Percentiles rank a stretch among this genome's conserved stretches.
phyloP scores from a whole-genome alignment of 352 stramenopile genomes.

The Pythium angustatum region DNA sequence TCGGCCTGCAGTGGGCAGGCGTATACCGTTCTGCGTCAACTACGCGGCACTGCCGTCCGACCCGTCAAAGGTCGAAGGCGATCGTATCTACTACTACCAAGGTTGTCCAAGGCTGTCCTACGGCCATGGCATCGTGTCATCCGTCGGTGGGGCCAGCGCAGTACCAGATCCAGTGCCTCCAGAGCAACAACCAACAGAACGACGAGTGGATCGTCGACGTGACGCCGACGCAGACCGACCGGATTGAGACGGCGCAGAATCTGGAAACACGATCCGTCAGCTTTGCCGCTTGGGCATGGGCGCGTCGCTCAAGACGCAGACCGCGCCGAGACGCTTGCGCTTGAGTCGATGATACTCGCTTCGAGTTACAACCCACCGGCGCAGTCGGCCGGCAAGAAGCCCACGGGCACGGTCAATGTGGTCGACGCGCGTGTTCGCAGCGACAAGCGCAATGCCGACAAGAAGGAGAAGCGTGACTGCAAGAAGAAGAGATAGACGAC shows the following conservation, averaged over 20 bases:
- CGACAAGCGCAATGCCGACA: slow-evolving; percentile 91
- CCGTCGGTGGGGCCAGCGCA: slow-evolving; percentile 38
- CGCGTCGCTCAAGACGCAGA: slow-evolving; percentile 86
- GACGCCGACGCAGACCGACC: slow-evolving; percentile 65
- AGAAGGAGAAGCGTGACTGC: slow-evolving; percentile 79
- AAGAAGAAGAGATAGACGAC: slow-evolving; percentile 82
- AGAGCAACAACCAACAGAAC: slow-evolving; percentile 32
- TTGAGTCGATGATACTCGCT: slow-evolving; percentile 99
- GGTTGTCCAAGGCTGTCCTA: slow-evolving; percentile 62
- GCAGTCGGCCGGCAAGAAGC: slow-evolving; percentile 73
- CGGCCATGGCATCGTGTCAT: slow-evolving; percentile 53
- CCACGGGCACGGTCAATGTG: slow-evolving; percentile 92
- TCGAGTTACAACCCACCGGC: slow-evolving; percentile 96
- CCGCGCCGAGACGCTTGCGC: slow-evolving; percentile 93
- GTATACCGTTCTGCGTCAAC: slow-evolving; percentile 56
- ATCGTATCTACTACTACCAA: slow-evolving; percentile 64
- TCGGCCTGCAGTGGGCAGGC: slow-evolving; percentile 36
- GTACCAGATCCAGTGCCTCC: slow-evolving; percentile 72
- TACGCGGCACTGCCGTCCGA: slow-evolving; percentile 44
- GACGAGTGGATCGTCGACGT: slow-evolving; percentile 60
- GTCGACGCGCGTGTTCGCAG: slow-evolving; percentile 98
- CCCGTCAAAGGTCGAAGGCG: slow-evolving; percentile 34
- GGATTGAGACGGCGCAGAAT: slow-evolving; percentile 52
- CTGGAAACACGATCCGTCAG: too few relatives aligned
- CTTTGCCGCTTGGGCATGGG: slow-evolving; percentile 86